A percentile compares a stretch with the other conserved stretches of the same genome.
These are phyloP conservation scores for Carex cristatella DNA, from an alignment of 176 grass and related monocot genomes.

Conservation along the genomic window DNA sequence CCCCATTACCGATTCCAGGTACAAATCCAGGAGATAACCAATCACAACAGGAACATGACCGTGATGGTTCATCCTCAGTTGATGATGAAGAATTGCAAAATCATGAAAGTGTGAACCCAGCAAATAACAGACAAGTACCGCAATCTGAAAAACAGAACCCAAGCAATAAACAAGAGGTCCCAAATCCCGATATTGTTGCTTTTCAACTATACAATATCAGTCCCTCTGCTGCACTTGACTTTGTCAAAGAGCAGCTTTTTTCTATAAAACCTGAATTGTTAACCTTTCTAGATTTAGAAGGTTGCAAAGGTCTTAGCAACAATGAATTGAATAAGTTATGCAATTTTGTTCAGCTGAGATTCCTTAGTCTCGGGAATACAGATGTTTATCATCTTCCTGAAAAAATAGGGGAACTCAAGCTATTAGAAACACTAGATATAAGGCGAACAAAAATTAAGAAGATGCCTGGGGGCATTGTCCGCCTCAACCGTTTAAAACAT, in stretches of 20 bases:
- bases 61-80: no score
- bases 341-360: conserved; percentile 20
- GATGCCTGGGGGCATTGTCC: not conserved
- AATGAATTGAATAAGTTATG: conserved; percentile 20
- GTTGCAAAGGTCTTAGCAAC: not conserved
- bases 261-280: not conserved
- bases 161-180: no score
- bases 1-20: no score
- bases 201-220: not conserved
- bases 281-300: conserved; percentile 26
- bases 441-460: not conserved
- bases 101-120: no score
- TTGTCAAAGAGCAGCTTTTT: not conserved
- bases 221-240: not conserved
- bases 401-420: conserved; percentile 28
- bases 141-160: no score
- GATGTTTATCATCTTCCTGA: not conserved
- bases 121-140: not conserved
- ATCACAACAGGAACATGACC: no score
- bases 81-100: no score
- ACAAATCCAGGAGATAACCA: not conserved
- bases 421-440: conserved; percentile 31
- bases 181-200: no score
- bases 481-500: conserved; percentile 12
- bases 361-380: conserved; percentile 20